These are phyloP conservation scores for Lachnellula occidentalis DNA, from an alignment of 2,329 filamentous ascomycete species.

Conservation along the genomic window DNA sequence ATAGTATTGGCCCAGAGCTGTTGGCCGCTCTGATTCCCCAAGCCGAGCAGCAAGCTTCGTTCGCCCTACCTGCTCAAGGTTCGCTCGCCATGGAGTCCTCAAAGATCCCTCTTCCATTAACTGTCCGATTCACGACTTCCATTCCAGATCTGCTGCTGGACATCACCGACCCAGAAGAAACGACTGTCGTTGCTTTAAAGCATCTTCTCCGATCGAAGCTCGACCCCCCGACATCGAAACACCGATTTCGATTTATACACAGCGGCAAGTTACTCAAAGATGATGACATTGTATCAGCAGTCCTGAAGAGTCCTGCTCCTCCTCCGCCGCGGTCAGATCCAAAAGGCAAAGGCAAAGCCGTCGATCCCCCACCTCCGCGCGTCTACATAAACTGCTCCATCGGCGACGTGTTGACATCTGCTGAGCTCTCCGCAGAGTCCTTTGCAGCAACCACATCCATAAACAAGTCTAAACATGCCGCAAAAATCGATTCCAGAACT, in stretches of 20 bases:
- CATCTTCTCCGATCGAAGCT: constrained; percentile 72
- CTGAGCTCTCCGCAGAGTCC: constrained; percentile 65
- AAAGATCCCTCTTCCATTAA: constrained; percentile 58
- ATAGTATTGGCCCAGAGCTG: not conserved
- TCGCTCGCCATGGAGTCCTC: not conserved
- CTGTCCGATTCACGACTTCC: constrained; percentile 83
- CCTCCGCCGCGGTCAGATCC: constrained; percentile 39
- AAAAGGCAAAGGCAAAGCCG: constrained; percentile 63
- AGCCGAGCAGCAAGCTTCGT: not conserved
- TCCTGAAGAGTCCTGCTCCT: constrained; percentile 58
- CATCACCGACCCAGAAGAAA: constrained; percentile 60
- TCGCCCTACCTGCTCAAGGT: not conserved
- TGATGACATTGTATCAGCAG: constrained; percentile 58
- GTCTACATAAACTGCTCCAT: constrained; percentile 94
- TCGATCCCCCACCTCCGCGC: constrained; percentile 43
- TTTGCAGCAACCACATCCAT: constrained; percentile 28
- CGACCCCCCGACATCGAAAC: constrained; percentile 52
- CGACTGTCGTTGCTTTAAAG: constrained; percentile 74
- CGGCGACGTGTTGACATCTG: constrained; percentile 62
- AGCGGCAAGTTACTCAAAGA: constrained; percentile 82
- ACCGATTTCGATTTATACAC: constrained; percentile 82
- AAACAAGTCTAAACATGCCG: constrained; percentile 15
- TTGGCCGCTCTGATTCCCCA: not conserved
- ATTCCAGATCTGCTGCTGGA: constrained; percentile 78
- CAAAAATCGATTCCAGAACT: constrained; percentile 10